phyloP scores from a whole-genome alignment of 2,329 filamentous ascomycete species.

The Aureobasidium uvarum region DNA sequence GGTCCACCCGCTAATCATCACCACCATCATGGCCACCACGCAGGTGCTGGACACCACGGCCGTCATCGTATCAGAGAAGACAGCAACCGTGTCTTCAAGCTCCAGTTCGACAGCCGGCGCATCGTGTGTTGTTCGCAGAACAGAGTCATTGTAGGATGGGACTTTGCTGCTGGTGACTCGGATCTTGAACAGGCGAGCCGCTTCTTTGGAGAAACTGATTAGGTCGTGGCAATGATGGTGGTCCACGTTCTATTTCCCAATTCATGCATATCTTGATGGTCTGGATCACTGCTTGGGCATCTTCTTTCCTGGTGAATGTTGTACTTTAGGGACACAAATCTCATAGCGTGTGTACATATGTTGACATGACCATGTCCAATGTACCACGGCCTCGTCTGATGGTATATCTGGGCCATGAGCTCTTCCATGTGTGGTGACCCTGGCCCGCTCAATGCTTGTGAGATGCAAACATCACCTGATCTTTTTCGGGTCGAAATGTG shows the following conservation, averaged over 20 bases:
- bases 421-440: neutral
- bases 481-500: neutral
- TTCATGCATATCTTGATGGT: neutral
- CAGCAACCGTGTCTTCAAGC: slow-evolving; percentile 78
- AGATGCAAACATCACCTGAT: slow-evolving; percentile 33
- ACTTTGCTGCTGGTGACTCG: slow-evolving; percentile 84
- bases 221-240: neutral
- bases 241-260: neutral
- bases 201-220: slow-evolving; percentile 30
- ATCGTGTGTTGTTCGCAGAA: slow-evolving; percentile 96
- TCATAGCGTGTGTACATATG: neutral
- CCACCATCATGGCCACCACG: slow-evolving; percentile 18
- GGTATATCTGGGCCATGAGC: neutral
- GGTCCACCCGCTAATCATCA: slow-evolving; percentile 24
- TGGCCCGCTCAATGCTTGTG: slow-evolving; percentile 5
- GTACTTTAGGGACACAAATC: neutral
- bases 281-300: slow-evolving; percentile 3
- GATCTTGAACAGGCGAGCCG: slow-evolving; percentile 48
- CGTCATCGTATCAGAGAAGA: slow-evolving; percentile 35
- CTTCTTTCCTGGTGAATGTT: neutral
- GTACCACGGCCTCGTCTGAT: neutral
- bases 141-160: slow-evolving; percentile 91
- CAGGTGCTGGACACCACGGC: slow-evolving; percentile 6
- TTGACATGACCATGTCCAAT: neutral
- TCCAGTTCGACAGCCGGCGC: slow-evolving; percentile 90